These are phyloP conservation scores for Debaryomyces robertsiae DNA, from an alignment of 1,139 yeast genomes.

Conservation along the genomic window DNA sequence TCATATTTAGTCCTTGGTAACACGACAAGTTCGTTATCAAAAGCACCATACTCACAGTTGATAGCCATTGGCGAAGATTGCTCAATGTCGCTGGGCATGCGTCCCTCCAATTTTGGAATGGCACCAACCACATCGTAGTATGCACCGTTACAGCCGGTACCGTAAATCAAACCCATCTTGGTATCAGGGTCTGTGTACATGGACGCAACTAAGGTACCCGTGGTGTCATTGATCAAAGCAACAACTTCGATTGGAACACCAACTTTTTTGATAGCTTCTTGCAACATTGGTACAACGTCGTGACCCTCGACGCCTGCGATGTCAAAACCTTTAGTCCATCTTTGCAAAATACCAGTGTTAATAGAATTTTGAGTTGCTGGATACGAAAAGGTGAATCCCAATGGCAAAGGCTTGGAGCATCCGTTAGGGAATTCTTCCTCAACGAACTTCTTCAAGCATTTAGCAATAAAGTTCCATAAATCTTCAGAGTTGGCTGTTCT, in stretches of 20 bases:
- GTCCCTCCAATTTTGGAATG: conserved; percentile 84
- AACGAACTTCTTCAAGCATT: conserved; percentile 65
- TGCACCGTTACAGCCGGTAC: conserved; percentile 98
- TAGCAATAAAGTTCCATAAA: conserved; percentile 86
- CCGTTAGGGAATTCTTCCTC: conserved; percentile 69
- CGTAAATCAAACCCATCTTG: conserved; percentile 93
- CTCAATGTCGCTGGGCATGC: conserved; percentile 62
- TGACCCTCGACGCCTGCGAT: conserved; percentile 92
- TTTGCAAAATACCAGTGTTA: conserved; percentile 82
- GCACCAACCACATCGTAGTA: conserved; percentile 77
- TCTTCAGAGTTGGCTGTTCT: conserved; percentile 79
- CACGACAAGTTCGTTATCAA: conserved; percentile 82
- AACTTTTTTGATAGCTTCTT: conserved; percentile 63
- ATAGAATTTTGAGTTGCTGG: conserved; percentile 87
- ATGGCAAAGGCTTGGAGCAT: conserved; percentile 54
- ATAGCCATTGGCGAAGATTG: conserved; percentile 83
- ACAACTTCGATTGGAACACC: conserved; percentile 81
- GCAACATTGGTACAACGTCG: conserved; percentile 92
- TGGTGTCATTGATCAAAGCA: conserved; percentile 94
- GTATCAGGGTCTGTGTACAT: conserved; percentile 87
- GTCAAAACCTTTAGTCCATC: conserved; percentile 99
- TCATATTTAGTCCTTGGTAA: conserved; percentile 94
- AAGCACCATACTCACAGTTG: conserved; percentile 98
- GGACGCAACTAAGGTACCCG: conserved; percentile 96
- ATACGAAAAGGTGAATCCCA: conserved; percentile 95